Base-by-base conservation (phyloP, 305 asterid genomes). In the Fraxinus ornus region DNA sequence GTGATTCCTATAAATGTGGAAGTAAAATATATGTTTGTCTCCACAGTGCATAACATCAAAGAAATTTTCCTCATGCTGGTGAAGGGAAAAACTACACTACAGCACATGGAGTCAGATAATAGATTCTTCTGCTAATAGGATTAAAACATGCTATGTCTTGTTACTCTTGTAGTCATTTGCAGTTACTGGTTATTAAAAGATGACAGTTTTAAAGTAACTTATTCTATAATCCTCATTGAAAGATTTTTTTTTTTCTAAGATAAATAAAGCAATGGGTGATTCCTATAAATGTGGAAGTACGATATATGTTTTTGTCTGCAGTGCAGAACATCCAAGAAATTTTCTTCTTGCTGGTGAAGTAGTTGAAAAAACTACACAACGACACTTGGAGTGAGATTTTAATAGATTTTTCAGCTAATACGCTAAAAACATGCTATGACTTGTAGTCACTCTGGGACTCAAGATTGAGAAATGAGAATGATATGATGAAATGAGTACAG, bases 1-100 rank as follows among this genome's bases (percentile, higher is more conserved):
- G 10, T 21, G 70, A 49, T 5, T 72, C 73, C 28, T 35, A 73
- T 21, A 30, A 36, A 78, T 78, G 28, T 77, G 30, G 81, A 62
- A 80, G 62, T 72, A 72, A 79, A 39, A n/a, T 77, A 33, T 78
- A 4, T 78, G 32, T 68, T 81, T 21, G 8, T 39, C 47, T 84
- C 79, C 64, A 17, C 30, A 13, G 75, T 68, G 57, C 78, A 39
- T 33, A 52, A 41, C 78, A 52, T 80, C 19, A 2, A 62, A 21
- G 62, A 52, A 62, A 66, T 78, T 44, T 33, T 62, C 71, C 76
- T 41, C 82, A 60, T 74, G 47, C 77, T 55, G 17, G 36, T 75
- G 75, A 71, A 71, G 70, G 33, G 12, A 62, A 62, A 62, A 62
- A 62, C 6, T 21, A 9, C 33, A 62, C 10, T 5, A 19, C 37